Conservation (phyloP, 768 basidiomycete species). For the Lactifluus volemus region DNA sequence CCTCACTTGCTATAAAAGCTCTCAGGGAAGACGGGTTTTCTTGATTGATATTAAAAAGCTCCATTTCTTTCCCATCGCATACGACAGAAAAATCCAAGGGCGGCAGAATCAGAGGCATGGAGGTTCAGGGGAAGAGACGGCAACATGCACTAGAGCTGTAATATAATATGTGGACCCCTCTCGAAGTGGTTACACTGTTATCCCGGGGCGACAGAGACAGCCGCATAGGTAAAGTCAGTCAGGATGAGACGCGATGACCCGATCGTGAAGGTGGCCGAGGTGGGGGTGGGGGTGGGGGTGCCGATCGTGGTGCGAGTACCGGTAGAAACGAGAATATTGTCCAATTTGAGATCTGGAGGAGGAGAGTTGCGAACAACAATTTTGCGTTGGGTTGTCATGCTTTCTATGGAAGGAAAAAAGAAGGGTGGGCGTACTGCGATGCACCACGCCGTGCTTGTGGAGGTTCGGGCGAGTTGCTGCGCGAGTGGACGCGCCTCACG, state of each 20-base stretch:
- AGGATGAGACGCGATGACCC: neutral
- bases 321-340: neutral
- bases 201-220: neutral
- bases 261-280: too few species aligned
- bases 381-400: too few species aligned
- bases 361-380: too few species aligned
- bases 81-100: neutral
- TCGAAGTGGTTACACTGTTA: too few species aligned
- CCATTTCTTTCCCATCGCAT: constrained; percentile 1
- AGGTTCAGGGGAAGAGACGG: neutral
- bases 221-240: neutral
- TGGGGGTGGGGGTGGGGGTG: neutral
- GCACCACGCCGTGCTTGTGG: neutral
- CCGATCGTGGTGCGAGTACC: neutral
- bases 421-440: neutral
- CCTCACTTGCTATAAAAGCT: constrained; percentile 7
- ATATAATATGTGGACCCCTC: too few species aligned
- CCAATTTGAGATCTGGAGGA: too few species aligned
- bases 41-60: neutral
- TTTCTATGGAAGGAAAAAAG: too few species aligned
- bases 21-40: neutral
- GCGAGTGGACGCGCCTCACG: neutral
- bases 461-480: constrained; percentile 1
- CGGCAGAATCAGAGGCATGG: constrained; percentile 4
- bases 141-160: neutral